Conservation (phyloP, 2,329 filamentous ascomycete genomes). For the Alternaria panax region DNA sequence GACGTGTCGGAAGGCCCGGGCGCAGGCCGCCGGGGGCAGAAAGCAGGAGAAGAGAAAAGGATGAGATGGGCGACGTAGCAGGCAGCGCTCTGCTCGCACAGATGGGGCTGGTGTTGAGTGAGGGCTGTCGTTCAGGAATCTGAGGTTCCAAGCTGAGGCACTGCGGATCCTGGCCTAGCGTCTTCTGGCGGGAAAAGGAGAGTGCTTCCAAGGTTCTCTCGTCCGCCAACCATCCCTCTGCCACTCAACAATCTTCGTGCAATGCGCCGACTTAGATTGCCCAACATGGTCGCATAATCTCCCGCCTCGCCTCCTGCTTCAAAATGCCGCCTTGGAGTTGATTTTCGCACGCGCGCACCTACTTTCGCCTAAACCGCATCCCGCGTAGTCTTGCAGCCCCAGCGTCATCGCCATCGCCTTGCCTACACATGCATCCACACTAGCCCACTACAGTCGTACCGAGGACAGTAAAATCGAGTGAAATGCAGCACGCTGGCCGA, state of each 20-base stretch:
- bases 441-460: constrained; percentile 10
- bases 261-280: constrained; percentile 9
- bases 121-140: constrained; percentile 33
- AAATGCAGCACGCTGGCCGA: neutral
- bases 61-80: constrained; percentile 22
- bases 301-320: constrained; percentile 9
- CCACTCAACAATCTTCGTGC: constrained; percentile 15
- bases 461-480: neutral
- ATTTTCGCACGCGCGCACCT: constrained; percentile 14
- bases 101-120: constrained; percentile 32
- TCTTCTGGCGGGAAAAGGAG: constrained; percentile 22
- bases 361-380: constrained; percentile 8
- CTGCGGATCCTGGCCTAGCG: constrained; percentile 21
- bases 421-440: constrained; percentile 8
- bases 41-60: constrained; percentile 14
- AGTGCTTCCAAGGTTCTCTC: constrained; percentile 19
- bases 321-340: neutral
- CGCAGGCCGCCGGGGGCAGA: constrained; percentile 5
- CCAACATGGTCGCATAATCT: constrained; percentile 23
- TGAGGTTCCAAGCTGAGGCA: constrained; percentile 30
- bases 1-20: constrained; percentile 26
- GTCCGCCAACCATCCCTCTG: constrained; percentile 25
- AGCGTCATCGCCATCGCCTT: constrained; percentile 37
- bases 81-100: constrained; percentile 27
- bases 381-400: constrained; percentile 27